These are phyloP conservation scores for Draba incana DNA, from an alignment of 345 rosid genomes.

Conservation along the genomic window DNA sequence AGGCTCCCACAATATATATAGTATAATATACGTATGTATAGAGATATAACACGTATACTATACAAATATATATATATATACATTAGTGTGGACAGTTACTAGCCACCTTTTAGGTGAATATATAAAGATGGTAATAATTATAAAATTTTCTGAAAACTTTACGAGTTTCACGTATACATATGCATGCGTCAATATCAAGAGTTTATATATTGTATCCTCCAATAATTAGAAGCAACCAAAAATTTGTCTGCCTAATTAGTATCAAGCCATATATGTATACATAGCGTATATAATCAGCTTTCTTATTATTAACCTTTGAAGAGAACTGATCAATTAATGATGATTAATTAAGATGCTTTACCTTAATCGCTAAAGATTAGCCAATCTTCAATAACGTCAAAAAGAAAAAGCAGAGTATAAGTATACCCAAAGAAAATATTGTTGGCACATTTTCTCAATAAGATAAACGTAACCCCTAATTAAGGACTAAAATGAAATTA, in stretches of 20 bases:
- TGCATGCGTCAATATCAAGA: constrained; percentile 10
- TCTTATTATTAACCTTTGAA: constrained; percentile 4
- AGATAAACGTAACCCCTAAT: neutral
- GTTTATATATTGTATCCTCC: too few relatives aligned
- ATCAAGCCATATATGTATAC: neutral
- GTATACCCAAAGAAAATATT: constrained; percentile 10
- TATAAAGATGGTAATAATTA: constrained; percentile 25
- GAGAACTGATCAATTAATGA: constrained; percentile 14
- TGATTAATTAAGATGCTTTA: constrained; percentile 36
- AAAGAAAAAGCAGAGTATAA: constrained; percentile 21
- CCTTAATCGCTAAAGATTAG: constrained; percentile 27
- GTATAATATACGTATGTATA: constrained; percentile 16
- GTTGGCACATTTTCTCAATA: neutral
- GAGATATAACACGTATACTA: constrained; percentile 27
- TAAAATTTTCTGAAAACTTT: neutral
- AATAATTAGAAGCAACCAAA: constrained; percentile 12
- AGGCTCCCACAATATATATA: constrained; percentile 28
- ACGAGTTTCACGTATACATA: constrained; percentile 17
- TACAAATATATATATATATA: constrained; percentile 19
- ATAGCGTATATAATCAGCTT: neutral
- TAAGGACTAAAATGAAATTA: neutral
- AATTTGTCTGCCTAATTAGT: neutral
- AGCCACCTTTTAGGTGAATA: constrained; percentile 30
- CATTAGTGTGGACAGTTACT: constrained; percentile 28
- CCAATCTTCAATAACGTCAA: constrained; percentile 33